phyloP scores from a whole-genome alignment of 2,329 filamentous ascomycete genomes.

The Talaromyces sp. region DNA sequence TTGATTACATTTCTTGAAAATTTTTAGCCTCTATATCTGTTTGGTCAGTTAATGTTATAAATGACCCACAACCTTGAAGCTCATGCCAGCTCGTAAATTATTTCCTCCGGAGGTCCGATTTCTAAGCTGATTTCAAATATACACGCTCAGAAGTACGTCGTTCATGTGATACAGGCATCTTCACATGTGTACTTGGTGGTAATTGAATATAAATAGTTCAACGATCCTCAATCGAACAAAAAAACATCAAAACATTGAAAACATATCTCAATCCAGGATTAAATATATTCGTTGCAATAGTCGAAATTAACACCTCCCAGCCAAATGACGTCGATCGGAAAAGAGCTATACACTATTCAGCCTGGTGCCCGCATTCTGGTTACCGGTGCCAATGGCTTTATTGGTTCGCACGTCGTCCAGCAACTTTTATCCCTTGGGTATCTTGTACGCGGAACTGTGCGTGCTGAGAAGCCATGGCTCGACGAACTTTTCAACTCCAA shows the following conservation, averaged over 20 bases:
- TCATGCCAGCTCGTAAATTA: too few species aligned
- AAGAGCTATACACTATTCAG: conserved; percentile 15
- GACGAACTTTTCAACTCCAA: conserved; percentile 25
- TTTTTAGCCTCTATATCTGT: too few species aligned
- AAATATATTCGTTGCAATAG: not conserved
- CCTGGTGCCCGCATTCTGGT: conserved; percentile 35
- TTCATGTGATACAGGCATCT: too few species aligned
- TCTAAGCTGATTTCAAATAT: too few species aligned
- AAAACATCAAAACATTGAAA: not conserved
- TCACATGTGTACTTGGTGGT: too few species aligned
- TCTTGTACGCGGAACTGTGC: conserved; percentile 42
- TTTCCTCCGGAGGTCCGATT: too few species aligned
- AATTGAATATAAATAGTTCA: too few species aligned
- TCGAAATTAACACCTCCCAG: not conserved
- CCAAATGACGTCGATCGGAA: not conserved
- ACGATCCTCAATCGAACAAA: too few species aligned
- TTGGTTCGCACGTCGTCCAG: conserved; percentile 39
- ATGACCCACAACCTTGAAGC: too few species aligned
- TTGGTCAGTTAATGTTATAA: too few species aligned
- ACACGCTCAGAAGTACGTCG: too few species aligned
- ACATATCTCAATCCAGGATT: not conserved
- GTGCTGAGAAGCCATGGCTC: conserved; percentile 31
- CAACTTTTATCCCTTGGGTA: conserved; percentile 38
- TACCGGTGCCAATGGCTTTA: conserved; percentile 43
- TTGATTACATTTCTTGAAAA: too few species aligned